Conservation (phyloP, 768 basidiomycete species). For the Amanita rimosa region DNA sequence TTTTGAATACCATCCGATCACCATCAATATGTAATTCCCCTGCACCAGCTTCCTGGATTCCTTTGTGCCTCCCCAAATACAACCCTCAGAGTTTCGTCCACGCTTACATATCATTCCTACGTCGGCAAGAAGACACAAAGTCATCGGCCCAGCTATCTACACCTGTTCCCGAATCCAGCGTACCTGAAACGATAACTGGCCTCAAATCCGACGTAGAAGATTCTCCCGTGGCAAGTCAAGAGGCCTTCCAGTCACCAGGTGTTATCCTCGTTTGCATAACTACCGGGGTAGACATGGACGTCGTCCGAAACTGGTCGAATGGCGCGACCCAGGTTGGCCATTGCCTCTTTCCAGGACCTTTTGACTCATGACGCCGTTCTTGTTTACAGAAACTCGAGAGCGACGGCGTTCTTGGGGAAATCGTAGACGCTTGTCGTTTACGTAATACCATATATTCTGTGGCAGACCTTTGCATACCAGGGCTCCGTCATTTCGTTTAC, state of each 20-base stretch:
- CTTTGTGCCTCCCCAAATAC: constrained; percentile 92
- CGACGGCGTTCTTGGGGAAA: constrained; percentile 43
- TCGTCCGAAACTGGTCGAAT: constrained; percentile 70
- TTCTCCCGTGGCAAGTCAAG: neutral
- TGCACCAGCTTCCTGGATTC: constrained; percentile 85
- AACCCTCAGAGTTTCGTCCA: constrained; percentile 85
- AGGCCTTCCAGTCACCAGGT: constrained; percentile 13
- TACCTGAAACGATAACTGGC: constrained; percentile 7
- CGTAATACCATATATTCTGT: constrained; percentile 54
- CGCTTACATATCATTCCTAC: constrained; percentile 72
- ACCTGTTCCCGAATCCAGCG: constrained; percentile 6
- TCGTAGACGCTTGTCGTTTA: constrained; percentile 34
- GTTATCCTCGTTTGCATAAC: constrained; percentile 74
- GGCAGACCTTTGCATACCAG: constrained; percentile 76
- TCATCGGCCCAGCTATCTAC: constrained; percentile 10
- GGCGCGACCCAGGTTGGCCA: constrained; percentile 43
- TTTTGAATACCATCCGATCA: constrained; percentile 82
- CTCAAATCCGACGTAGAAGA: constrained; percentile 1
- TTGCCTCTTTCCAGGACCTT: neutral
- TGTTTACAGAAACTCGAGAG: constrained; percentile 46
- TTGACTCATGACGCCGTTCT: neutral
- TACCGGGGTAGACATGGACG: constrained; percentile 75
- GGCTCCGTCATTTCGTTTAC: constrained; percentile 90
- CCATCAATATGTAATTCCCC: constrained; percentile 71
- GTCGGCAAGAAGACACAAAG: constrained; percentile 24